phyloP scores from a whole-genome alignment of 192 early-diverging fungal genomes.

The Coemansia sp. region DNA sequence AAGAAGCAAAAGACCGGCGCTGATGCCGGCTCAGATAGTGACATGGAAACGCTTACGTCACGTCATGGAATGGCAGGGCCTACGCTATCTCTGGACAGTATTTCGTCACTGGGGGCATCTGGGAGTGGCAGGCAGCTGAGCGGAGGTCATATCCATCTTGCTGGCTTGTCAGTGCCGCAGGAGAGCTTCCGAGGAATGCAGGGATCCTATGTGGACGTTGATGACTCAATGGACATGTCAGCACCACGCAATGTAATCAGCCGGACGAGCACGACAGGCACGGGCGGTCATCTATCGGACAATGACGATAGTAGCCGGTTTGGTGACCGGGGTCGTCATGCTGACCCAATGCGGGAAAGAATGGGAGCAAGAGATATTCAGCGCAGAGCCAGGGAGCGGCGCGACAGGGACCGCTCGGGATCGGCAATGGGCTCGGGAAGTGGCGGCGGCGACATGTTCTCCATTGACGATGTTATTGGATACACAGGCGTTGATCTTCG shows the following conservation, averaged over 20 bases:
- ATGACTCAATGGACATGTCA: conserved; percentile 6
- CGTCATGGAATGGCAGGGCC: conserved; percentile 15
- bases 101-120: conserved; percentile 8
- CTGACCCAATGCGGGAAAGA: conserved; percentile 7
- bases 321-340: background rate
- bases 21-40: conserved; percentile 15
- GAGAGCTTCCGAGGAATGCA: conserved; percentile 3
- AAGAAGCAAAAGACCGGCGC: conserved; percentile 21
- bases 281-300: conserved; percentile 22
- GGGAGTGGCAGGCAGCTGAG: conserved; percentile 2
- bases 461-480: conserved; percentile 73
- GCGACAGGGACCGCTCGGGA: conserved; percentile 33
- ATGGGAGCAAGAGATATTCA: conserved; percentile 7
- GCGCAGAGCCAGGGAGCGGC: conserved; percentile 28
- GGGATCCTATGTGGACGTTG: conserved; percentile 11
- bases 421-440: conserved; percentile 9
- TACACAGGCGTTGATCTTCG: conserved; percentile 77
- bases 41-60: conserved; percentile 12
- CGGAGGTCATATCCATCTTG: conserved; percentile 5
- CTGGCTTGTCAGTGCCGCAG: conserved; percentile 4
- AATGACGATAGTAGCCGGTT: conserved; percentile 10
- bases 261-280: conserved; percentile 22
- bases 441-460: conserved; percentile 24
- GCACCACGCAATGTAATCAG: conserved; percentile 18
- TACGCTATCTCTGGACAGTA: conserved; percentile 17